Conservation (phyloP, 2,329 filamentous ascomycete species). For the Colletotrichum sp. region DNA sequence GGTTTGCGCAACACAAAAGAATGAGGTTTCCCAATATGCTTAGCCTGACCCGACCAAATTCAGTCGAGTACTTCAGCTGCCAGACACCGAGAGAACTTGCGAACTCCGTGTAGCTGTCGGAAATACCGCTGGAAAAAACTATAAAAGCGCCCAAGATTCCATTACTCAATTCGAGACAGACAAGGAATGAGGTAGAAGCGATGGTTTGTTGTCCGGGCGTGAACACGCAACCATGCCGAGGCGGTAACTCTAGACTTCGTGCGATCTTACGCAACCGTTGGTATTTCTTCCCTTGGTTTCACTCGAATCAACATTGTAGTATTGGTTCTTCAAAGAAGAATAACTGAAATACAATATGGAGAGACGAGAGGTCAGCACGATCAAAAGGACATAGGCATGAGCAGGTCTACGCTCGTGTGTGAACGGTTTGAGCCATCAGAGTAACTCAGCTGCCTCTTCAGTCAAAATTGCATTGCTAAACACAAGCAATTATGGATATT, state of each 20-base stretch:
- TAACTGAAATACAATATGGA: neutral
- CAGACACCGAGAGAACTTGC: neutral
- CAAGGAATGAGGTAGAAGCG: too few species aligned
- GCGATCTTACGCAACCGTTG: neutral
- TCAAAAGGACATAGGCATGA: neutral
- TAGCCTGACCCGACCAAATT: neutral
- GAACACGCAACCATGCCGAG: neutral
- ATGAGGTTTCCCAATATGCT: fast-evolving
- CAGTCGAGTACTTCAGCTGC: neutral
- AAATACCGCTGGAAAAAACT: neutral
- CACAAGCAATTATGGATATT: neutral
- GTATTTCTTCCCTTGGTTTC: neutral
- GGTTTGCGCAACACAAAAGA: fast-evolving
- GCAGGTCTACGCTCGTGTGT: neutral
- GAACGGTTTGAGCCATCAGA: neutral
- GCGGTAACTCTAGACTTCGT: neutral
- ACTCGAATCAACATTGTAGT: neutral
- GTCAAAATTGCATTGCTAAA: fast-evolving
- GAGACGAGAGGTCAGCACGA: neutral
- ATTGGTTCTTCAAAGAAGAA: neutral
- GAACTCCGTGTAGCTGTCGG: neutral
- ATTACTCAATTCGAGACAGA: neutral
- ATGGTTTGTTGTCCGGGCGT: neutral
- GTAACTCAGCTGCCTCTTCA: neutral
- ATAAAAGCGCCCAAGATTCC: neutral